Evolutionary conservation across 768 basidiomycete genomes (phyloP).

Genomic region (Dentipellis fragilis): DNA sequence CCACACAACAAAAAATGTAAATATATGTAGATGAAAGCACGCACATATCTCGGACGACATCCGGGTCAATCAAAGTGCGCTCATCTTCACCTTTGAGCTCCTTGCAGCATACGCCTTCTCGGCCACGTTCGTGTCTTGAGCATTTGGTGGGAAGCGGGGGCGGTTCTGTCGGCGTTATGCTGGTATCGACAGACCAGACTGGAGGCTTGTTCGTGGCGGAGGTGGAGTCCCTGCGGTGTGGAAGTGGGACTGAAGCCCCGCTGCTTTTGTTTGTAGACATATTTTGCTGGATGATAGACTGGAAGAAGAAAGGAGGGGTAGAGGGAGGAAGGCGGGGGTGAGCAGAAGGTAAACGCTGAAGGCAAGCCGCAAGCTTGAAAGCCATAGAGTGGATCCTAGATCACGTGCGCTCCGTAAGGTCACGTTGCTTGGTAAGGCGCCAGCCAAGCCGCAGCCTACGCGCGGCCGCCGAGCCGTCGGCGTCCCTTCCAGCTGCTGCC

Average conservation of each 20-base stretch:
- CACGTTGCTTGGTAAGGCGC: too few species aligned
- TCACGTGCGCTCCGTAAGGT: too few species aligned
- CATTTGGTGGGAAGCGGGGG: conserved; percentile 51
- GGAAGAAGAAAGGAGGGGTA: not conserved
- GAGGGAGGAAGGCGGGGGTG: not conserved
- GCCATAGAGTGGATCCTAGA: too few species aligned
- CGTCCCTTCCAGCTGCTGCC: too few species aligned
- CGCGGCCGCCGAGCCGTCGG: too few species aligned
- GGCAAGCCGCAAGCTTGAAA: too few species aligned
- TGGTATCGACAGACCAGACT: conserved; percentile 53
- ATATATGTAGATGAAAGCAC: conserved; percentile 17
- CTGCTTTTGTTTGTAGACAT: not conserved
- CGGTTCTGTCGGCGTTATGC: conserved; percentile 24
- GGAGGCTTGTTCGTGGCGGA: conserved; percentile 31
- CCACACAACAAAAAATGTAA: not conserved
- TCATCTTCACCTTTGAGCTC: conserved; percentile 76
- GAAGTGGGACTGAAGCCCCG: conserved; percentile 2
- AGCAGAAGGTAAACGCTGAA: not conserved
- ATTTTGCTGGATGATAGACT: not conserved
- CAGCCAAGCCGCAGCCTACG: too few species aligned
- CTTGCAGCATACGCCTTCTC: conserved; percentile 76
- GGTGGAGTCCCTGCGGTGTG: not conserved
- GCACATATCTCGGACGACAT: conserved; percentile 80
- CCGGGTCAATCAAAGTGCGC: conserved; percentile 75
- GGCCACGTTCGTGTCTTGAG: conserved; percentile 34